Base-by-base conservation (phyloP, 129 eudicot species). In the Arctium minus region DNA sequence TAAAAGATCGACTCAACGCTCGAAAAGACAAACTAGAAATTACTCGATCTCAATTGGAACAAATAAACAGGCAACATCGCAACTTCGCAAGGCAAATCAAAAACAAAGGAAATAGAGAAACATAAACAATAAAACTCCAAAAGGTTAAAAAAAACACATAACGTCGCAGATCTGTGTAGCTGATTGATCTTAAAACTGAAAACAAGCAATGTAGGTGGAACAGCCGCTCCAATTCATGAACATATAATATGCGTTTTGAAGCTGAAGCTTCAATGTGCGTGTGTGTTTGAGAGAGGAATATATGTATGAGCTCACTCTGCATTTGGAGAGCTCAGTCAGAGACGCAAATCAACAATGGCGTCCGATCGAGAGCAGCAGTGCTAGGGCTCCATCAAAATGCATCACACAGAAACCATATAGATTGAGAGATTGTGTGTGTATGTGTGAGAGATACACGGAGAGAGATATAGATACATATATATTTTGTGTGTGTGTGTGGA, bases 301-400 rank as follows among this genome's bases (percentile, higher is more conserved):
- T 11, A 70, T 60, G 39, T 42, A 42, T 77, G 85, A 88, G 94
- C 90, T 86, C 85, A 88, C 90, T 46, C 40, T 81, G 86, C 88
- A 80, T 76, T 76, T 64, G 12, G 42, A 33, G 70, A 88, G 88
- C 86, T 86, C 81, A 64, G 4, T 76, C 32, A 73, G 77, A 78
- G 70, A n/a, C 38, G 5, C 73, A 62, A 60, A 50, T 60, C 46
- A 67, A n/a, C 77, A 80, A 78, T 81, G 84, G 83, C 50, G 85
- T 80, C 48, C 18, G 77, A 60, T 73, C 74, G 75, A 74, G 22
- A 65, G 2, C 11, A 74, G 7, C 79, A 29, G 85, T 70, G 82
- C 85, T 89, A 85, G 88, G 86, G 82, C 76, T 86, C 70, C 81
- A 72, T 70, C 72, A 38, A 38, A 76, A 82, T 73, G 79, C 82